Evolutionary conservation across 192 early-diverging fungal species (phyloP).

Genomic region (Tieghemiomyces parasiticus): DNA sequence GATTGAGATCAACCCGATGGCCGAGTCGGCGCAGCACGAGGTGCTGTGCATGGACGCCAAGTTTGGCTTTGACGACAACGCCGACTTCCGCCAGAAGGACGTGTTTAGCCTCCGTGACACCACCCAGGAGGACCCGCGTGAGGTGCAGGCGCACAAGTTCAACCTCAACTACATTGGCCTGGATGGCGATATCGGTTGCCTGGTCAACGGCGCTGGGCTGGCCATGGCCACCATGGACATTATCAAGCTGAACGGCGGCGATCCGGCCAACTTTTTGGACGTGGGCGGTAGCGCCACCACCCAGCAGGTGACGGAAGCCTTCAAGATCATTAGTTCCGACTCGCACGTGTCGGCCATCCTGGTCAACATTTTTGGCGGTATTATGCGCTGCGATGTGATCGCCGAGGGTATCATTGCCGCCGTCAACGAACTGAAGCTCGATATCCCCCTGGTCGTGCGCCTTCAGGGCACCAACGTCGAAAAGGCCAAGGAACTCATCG

Average conservation of each 20-base stretch:
- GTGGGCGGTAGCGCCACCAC: slow-evolving; percentile 94
- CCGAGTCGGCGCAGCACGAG: slow-evolving; percentile 76
- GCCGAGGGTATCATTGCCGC: slow-evolving; percentile 96
- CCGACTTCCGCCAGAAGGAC: slow-evolving; percentile 91
- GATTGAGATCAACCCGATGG: slow-evolving; percentile 98
- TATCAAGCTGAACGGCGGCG: slow-evolving; percentile 96
- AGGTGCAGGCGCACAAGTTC: slow-evolving; percentile 92
- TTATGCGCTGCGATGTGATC: slow-evolving; percentile 99
- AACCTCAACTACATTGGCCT: slow-evolving; percentile 99
- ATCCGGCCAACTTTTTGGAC: slow-evolving; percentile 98
- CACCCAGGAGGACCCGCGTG: slow-evolving; percentile 93
- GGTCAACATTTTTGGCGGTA: slow-evolving; percentile 99
- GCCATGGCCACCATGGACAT: slow-evolving; percentile 99
- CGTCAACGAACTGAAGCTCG: slow-evolving; percentile 76
- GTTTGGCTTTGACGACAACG: slow-evolving; percentile 98
- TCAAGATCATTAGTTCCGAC: slow-evolving; percentile 98
- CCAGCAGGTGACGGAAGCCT: slow-evolving; percentile 93
- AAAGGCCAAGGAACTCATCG: slow-evolving; percentile 83
- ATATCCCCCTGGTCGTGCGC: slow-evolving; percentile 92
- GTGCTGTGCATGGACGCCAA: slow-evolving; percentile 99
- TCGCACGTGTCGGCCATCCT: slow-evolving; percentile 92
- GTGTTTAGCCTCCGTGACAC: slow-evolving; percentile 78
- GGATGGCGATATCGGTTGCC: slow-evolving; percentile 94
- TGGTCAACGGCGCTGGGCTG: slow-evolving; percentile 96
- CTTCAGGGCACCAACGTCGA: slow-evolving; percentile 84